A percentile compares a stretch with the other conserved stretches of the same genome.
These are phyloP conservation scores for Fusarium sp. DNA, from an alignment of 2,329 filamentous ascomycete species.

Conservation along the genomic window DNA sequence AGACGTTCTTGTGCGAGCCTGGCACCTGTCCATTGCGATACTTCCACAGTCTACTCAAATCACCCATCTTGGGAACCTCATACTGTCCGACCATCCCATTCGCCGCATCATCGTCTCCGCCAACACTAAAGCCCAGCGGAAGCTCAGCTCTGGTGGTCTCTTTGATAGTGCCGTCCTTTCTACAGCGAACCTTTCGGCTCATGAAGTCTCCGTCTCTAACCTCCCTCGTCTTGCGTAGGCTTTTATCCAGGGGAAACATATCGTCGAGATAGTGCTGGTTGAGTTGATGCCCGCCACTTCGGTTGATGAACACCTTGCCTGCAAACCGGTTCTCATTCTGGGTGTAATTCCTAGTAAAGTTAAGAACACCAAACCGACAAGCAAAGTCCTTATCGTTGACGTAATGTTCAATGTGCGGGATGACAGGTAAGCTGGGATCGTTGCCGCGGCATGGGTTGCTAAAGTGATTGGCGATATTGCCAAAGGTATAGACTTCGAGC, in stretches of 20 bases:
- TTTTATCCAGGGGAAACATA: constrained; percentile 26
- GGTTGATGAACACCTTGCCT: constrained; percentile 31
- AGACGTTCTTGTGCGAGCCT: not conserved
- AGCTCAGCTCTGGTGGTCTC: constrained; percentile 12
- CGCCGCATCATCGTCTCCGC: not conserved
- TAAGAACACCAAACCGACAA: constrained; percentile 19
- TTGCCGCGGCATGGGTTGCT: constrained; percentile 27
- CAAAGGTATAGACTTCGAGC: constrained; percentile 37
- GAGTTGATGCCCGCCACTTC: constrained; percentile 29
- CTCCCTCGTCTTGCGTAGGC: not conserved
- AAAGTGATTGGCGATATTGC: constrained; percentile 36
- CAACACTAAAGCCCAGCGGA: not conserved
- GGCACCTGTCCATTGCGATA: constrained; percentile 17
- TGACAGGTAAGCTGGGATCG: not conserved
- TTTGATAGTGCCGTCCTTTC: constrained; percentile 15
- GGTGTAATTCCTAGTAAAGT: constrained; percentile 11
- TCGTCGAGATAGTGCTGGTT: constrained; percentile 37
- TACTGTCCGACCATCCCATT: not conserved
- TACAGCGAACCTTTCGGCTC: constrained; percentile 5
- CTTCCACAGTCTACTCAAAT: constrained; percentile 26
- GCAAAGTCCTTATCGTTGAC: constrained; percentile 33
- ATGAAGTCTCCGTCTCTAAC: constrained; percentile 17
- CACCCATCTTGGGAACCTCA: constrained; percentile 15
- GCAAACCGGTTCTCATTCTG: constrained; percentile 36
- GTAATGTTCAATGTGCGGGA: constrained; percentile 33